Base-by-base conservation (phyloP, 2,329 filamentous ascomycete species). In the Phialemoniopsis sp. region DNA sequence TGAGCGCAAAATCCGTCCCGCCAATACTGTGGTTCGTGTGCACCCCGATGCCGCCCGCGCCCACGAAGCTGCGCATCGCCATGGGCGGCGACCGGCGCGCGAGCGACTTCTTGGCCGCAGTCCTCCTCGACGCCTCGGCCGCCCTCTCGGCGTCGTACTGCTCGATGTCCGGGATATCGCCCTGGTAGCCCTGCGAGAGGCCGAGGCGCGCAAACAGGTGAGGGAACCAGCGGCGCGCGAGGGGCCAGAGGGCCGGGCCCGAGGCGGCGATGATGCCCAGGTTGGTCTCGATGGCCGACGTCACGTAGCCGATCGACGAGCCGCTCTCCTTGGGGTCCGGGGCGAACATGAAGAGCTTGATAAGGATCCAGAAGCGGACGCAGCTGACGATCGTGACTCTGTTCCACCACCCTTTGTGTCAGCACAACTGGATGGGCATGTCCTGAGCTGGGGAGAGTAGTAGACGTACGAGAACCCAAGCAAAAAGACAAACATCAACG, bases 201-300 rank as follows among this genome's bases (percentile, higher is more conserved):
- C 45, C 45, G 33, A 48, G 40, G 21, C 44, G 42, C 5, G 49
- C 46, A 40, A 52, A 55, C 42, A 53, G 35, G 15, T 38, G 38
- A 16, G 56, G 55, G 35, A 57, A 44, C 46, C 47, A 49, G 29
- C 50, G 45, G 13, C 54, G 51, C 36, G 60, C 50, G n/a, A 65
- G 54, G 5, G 62, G 62, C 51, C 60, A 60, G n/a, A 66, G 50
- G 0, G 60, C 56, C 15, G 63, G 63, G 2, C 55, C 57, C 1
- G 56, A 64, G 32, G 61, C 62, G 13, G 63, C 55, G 34, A 64
- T 50, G 39, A 66, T 63, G 31, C 62, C 63, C 16, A 63, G 46
- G 46, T 65, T 66, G 40, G 58, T 56, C 45, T 66, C 63, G 40
- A 60, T 52, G 21, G 51, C 47, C 13, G 57, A 59, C 34, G 52